A percentile compares a stretch with the other conserved stretches of the same genome.
Evolutionary conservation across 1,284 basidiomycete species (phyloP).

Genomic region (Coriolopsis trogii): DNA sequence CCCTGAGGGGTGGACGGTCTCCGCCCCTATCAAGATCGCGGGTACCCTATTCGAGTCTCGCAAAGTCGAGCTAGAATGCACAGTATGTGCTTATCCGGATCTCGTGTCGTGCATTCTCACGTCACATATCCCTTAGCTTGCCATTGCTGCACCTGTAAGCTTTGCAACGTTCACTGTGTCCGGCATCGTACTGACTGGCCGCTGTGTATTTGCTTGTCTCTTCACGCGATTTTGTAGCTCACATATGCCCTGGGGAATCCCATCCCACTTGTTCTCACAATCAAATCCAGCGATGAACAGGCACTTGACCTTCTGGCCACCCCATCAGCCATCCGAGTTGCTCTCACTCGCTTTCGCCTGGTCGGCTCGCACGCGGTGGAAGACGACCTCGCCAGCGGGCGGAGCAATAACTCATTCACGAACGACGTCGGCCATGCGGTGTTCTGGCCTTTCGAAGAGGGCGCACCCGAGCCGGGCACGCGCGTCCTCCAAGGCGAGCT

Average conservation of each 20-base stretch:
- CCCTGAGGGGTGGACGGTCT: conserved; percentile 39
- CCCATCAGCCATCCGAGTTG: conserved; percentile 38
- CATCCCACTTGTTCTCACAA: conserved; percentile 50
- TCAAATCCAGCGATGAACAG: conserved; percentile 47
- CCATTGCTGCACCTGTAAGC: conserved; percentile 57
- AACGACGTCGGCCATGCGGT: conserved; percentile 45
- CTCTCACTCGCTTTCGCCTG: conserved; percentile 40
- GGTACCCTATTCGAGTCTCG: conserved; percentile 36
- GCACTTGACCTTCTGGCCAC: conserved; percentile 51
- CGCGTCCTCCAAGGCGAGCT: conserved; percentile 55
- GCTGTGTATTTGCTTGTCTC: too few relatives aligned
- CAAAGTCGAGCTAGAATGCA: conserved; percentile 39
- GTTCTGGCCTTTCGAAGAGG: conserved; percentile 49
- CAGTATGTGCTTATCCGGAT: conserved; percentile 37
- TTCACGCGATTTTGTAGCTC: conserved; percentile 36
- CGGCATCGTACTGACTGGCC: too few relatives aligned
- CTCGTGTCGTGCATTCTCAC: background rate
- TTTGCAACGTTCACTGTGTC: background rate
- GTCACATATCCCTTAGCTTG: conserved; percentile 39
- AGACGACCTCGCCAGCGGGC: conserved; percentile 40
- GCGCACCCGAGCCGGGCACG: conserved; percentile 30
- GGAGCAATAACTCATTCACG: conserved; percentile 50
- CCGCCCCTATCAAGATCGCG: conserved; percentile 30
- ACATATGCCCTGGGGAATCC: conserved; percentile 51
- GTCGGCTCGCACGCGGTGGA: conserved; percentile 49